Conservation (phyloP, 257 asterid species). For the Ilex aquifolium region DNA sequence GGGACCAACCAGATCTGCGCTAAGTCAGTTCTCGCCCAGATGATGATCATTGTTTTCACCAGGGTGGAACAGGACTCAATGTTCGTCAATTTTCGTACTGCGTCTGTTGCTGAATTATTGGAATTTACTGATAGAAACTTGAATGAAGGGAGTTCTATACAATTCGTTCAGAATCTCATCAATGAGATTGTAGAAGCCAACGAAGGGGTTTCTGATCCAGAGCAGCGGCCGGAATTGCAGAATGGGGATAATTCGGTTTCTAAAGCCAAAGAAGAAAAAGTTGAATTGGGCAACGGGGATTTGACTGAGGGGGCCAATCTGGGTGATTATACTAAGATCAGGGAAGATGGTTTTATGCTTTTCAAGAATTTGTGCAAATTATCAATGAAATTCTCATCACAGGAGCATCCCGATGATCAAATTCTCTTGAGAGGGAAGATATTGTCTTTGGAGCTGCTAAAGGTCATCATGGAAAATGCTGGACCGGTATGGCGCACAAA, state of each 20-base stretch:
- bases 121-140: constrained; percentile 92
- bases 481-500: constrained; percentile 86
- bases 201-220: constrained; percentile 45
- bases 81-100: constrained; percentile 50
- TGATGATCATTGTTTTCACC: constrained; percentile 85
- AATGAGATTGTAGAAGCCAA: constrained; percentile 68
- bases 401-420: constrained; percentile 86
- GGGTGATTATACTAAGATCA: constrained; percentile 59
- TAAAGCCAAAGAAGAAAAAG: constrained; percentile 24
- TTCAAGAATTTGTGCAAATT: constrained; percentile 93
- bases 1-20: constrained; percentile 99
- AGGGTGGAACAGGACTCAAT: constrained; percentile 70
- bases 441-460: constrained; percentile 89
- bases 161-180: constrained; percentile 71
- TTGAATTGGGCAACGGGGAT: constrained; percentile 27
- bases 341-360: constrained; percentile 87
- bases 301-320: constrained; percentile 21
- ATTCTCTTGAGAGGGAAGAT: constrained; percentile 89
- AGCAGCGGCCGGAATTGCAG: constrained; percentile 29
- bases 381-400: constrained; percentile 92
- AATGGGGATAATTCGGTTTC: constrained; percentile 22
- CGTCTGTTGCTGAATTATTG: constrained; percentile 65
- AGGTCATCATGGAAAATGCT: constrained; percentile 82
- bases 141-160: constrained; percentile 87
- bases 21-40: constrained; percentile 90